phyloP scores from a whole-genome alignment of 805 yeast genomes.

The Hanseniaspora nectarophila region DNA sequence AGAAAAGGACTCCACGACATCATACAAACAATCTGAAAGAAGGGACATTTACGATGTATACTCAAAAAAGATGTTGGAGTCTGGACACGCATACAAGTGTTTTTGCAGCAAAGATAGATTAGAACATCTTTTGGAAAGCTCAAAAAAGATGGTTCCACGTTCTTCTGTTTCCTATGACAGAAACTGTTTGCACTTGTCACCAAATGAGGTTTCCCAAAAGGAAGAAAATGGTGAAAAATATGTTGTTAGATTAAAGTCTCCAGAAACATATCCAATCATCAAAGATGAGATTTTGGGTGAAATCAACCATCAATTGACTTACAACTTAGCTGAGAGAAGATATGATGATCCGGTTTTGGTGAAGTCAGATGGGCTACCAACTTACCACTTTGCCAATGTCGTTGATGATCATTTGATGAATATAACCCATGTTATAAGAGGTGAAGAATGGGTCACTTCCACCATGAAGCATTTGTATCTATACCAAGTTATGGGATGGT shows the following conservation, averaged over 20 bases:
- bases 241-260: conserved; percentile 68
- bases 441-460: conserved; percentile 96
- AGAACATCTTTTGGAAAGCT: conserved; percentile 54
- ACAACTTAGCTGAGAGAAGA: conserved; percentile 54
- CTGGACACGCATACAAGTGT: conserved; percentile 75
- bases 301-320: conserved; percentile 67
- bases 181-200: conserved; percentile 44
- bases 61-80: conserved; percentile 42
- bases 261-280: conserved; percentile 54
- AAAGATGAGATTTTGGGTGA: conserved; percentile 68
- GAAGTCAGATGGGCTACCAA: conserved; percentile 91
- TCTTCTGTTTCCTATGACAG: conserved; percentile 88
- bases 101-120: conserved; percentile 74
- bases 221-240: conserved; percentile 30
- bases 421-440: conserved; percentile 87
- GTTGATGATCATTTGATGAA: conserved; percentile 89
- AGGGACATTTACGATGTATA: conserved; percentile 51
- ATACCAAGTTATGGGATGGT: conserved; percentile 79
- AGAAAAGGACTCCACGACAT: conserved; percentile 28
- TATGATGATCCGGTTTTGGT: conserved; percentile 81
- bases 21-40: conserved; percentile 79
- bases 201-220: conserved; percentile 32
- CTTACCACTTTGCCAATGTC: conserved; percentile 93
- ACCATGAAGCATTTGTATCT: conserved; percentile 89
- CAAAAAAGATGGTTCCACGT: conserved; percentile 67